These are phyloP conservation scores for Osmozyma mogii DNA, from an alignment of 805 yeast species.

Conservation along the genomic window DNA sequence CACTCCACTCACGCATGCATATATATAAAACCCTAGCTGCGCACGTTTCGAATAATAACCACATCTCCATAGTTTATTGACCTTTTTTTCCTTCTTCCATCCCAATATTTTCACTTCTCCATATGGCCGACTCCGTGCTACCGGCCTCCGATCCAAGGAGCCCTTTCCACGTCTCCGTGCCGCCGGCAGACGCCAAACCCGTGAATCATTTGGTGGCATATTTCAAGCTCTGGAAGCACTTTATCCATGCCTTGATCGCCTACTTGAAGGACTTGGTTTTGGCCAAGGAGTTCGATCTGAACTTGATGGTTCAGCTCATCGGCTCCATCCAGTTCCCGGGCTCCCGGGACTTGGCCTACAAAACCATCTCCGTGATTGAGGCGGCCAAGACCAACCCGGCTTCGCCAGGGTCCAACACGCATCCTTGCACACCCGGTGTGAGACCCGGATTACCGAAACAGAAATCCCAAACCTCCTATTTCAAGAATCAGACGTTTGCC, in stretches of 20 bases:
- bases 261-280: slow-evolving; percentile 37
- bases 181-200: slow-evolving; percentile 30
- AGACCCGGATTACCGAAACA: slow-evolving; percentile 19
- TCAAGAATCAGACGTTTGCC: slow-evolving; percentile 15
- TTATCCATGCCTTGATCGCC: slow-evolving; percentile 28
- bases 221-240: slow-evolving; percentile 35
- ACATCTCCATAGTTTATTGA: too few species aligned
- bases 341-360: slow-evolving; percentile 34
- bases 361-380: slow-evolving; percentile 3
- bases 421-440: too few species aligned
- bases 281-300: slow-evolving; percentile 36
- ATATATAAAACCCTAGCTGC: too few species aligned
- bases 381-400: not conserved
- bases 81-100: not conserved
- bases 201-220: slow-evolving; percentile 29
- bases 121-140: slow-evolving; percentile 8
- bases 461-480: slow-evolving; percentile 16
- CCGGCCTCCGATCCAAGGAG: slow-evolving; percentile 27
- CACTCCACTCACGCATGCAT: too few species aligned
- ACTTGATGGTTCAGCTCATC: slow-evolving; percentile 30
- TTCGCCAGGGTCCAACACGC: not conserved
- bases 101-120: not conserved
- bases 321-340: slow-evolving; percentile 34
- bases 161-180: slow-evolving; percentile 34
- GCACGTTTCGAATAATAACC: too few species aligned